These are phyloP conservation scores for Dendrocalamus latiflorus DNA, from an alignment of 202 grass and related monocot species.

Conservation along the genomic window DNA sequence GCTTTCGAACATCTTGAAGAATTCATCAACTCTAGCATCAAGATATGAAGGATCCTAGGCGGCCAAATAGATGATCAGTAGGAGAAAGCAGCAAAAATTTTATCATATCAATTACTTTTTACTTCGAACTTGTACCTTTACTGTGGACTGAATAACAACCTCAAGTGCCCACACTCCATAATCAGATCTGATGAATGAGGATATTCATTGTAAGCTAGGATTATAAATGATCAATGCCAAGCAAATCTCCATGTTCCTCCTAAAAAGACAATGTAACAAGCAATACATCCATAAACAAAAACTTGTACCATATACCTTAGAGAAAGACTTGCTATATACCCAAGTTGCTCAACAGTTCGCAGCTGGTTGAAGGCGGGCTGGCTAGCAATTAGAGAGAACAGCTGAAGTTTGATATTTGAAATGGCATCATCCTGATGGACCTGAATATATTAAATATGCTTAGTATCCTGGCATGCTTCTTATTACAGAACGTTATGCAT, in stretches of 20 bases:
- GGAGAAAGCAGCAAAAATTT: background rate
- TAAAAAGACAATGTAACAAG: constrained; percentile 8
- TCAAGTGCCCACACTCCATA: constrained; percentile 60
- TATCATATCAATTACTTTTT: background rate
- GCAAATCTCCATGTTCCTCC: background rate
- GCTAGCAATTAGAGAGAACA: constrained; percentile 74
- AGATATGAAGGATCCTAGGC: constrained; percentile 71
- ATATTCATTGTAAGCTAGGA: background rate
- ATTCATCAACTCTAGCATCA: constrained; percentile 75
- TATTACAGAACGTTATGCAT: background rate
- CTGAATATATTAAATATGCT: constrained; percentile 46
- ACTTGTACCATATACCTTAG: constrained; percentile 44
- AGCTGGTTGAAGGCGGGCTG: constrained; percentile 89
- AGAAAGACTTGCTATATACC: constrained; percentile 66
- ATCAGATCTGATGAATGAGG: constrained; percentile 43
- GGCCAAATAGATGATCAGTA: constrained; percentile 28
- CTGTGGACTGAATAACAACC: constrained; percentile 76
- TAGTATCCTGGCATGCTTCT: constrained; percentile 17
- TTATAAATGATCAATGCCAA: constrained; percentile 3
- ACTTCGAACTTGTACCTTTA: constrained; percentile 50
- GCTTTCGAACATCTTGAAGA: constrained; percentile 71
- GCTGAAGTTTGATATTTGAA: constrained; percentile 71
- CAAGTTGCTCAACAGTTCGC: constrained; percentile 91
- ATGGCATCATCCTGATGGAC: constrained; percentile 70
- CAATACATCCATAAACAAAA: constrained; percentile 4